Conservation (phyloP, 768 basidiomycete species). For the Pleurotus salmoneostramineus region DNA sequence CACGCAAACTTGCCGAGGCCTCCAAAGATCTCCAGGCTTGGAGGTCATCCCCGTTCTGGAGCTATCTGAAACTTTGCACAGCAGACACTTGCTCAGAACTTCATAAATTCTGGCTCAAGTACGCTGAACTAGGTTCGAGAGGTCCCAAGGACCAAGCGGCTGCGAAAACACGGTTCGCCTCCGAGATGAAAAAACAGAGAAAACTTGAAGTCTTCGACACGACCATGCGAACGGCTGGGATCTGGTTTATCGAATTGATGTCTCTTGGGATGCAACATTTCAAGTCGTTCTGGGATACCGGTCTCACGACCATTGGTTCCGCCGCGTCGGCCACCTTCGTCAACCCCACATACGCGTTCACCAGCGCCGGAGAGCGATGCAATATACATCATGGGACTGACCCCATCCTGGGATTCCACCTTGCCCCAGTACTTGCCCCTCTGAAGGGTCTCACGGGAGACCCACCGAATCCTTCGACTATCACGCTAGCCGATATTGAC, state of each 20-base stretch:
- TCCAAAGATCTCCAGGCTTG: constrained; percentile 31
- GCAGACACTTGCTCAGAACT: constrained; percentile 32
- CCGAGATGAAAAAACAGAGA: constrained; percentile 15
- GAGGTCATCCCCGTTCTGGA: constrained; percentile 33
- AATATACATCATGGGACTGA: constrained; percentile 41
- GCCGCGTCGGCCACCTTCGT: constrained; percentile 20
- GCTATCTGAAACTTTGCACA: constrained; percentile 32
- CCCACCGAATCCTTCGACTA: background rate
- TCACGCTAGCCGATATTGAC: constrained; percentile 19
- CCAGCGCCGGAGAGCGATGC: constrained; percentile 30
- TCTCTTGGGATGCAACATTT: constrained; percentile 16
- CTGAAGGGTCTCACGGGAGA: constrained; percentile 9
- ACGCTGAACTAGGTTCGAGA: constrained; percentile 23
- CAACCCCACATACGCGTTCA: constrained; percentile 46
- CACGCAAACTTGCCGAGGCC: constrained; percentile 28
- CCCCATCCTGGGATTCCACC: constrained; percentile 38
- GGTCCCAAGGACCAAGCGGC: constrained; percentile 15
- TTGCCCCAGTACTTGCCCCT: constrained; percentile 24
- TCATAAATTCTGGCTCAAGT: constrained; percentile 35
- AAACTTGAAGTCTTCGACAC: constrained; percentile 3
- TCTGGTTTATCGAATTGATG: constrained; percentile 18
- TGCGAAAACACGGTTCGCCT: constrained; percentile 14
- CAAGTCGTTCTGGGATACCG: constrained; percentile 36
- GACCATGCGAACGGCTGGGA: constrained; percentile 31
- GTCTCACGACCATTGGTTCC: constrained; percentile 24